Conservation (phyloP, 805 yeast species). For the Candida ovalis region DNA sequence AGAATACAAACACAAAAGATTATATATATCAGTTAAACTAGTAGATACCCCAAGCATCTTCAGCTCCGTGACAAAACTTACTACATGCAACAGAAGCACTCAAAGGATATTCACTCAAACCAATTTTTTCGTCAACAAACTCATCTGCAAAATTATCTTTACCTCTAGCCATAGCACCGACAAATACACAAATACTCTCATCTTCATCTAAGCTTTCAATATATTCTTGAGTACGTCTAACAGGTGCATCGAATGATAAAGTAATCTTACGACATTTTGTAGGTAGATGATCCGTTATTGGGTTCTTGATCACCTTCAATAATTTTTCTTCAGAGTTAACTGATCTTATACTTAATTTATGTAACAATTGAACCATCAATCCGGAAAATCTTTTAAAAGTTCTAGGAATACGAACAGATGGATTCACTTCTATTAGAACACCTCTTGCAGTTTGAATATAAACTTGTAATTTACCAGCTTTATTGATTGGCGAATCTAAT, state of each 20-base stretch:
- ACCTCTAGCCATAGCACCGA: constrained; percentile 99
- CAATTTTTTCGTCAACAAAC: constrained; percentile 92
- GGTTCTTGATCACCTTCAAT: constrained; percentile 92
- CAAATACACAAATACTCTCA: constrained; percentile 95
- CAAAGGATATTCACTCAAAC: constrained; percentile 90
- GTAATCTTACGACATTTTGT: constrained; percentile 94
- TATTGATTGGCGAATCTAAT: constrained; percentile 95
- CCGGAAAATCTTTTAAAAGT: constrained; percentile 98
- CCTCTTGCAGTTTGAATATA: constrained; percentile 95
- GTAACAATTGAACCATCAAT: constrained; percentile 93
- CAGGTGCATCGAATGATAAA: constrained; percentile 86
- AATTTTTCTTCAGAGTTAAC: constrained; percentile 94
- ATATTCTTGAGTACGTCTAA: constrained; percentile 84
- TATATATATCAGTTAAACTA: not conserved
- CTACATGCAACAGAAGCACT: constrained; percentile 98
- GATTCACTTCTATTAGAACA: constrained; percentile 92
- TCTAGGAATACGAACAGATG: constrained; percentile 95
- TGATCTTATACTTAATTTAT: constrained; percentile 86
- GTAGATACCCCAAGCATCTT: constrained; percentile 89
- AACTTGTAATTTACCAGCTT: constrained; percentile 95
- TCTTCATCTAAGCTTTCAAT: constrained; percentile 75
- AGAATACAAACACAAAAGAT: not conserved
- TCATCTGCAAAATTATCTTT: constrained; percentile 97
- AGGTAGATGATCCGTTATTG: constrained; percentile 94
- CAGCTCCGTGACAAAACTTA: constrained; percentile 97